Conservation (phyloP, 352 stramenopile genomes). For the Thalassiosira livingstoniorum region DNA sequence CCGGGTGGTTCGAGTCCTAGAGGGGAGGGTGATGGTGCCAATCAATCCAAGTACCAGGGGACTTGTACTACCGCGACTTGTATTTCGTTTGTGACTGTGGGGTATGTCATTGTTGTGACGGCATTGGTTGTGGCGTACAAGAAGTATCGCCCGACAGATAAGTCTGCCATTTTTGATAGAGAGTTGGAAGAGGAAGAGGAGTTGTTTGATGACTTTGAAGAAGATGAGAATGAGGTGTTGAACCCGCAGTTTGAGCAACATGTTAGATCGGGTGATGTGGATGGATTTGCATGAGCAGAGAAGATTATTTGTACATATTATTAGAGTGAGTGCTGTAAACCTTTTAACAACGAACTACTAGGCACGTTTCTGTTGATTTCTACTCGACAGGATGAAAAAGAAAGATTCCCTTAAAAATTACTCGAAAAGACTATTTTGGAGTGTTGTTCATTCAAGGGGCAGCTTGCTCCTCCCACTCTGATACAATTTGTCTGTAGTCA, state of each 20-base stretch:
- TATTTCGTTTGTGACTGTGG: conserved; percentile 64
- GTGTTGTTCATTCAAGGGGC: not conserved
- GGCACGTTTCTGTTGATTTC: too few species aligned
- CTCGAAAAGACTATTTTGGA: not conserved
- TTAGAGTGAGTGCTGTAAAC: too few species aligned
- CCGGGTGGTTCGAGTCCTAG: too few species aligned
- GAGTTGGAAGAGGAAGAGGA: conserved; percentile 22
- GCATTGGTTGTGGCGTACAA: conserved; percentile 46
- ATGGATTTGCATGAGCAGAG: not conserved
- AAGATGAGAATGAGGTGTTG: conserved; percentile 40
- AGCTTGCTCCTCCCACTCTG: conserved; percentile 1
- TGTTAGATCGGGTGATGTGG: not conserved
- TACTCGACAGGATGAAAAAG: too few species aligned
- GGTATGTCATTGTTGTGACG: conserved; percentile 53
- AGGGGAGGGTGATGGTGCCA: too few species aligned
- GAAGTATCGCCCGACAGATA: conserved; percentile 44
- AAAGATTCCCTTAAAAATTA: too few species aligned
- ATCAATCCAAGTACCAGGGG: conserved; percentile 1
- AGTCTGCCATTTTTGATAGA: conserved; percentile 44
- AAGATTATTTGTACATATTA: too few species aligned
- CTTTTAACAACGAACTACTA: too few species aligned
- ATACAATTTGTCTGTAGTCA: not conserved
- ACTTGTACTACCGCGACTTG: conserved; percentile 58
- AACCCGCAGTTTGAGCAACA: conserved; percentile 42
- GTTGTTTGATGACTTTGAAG: conserved; percentile 4